A percentile compares a stretch with the other conserved stretches of the same genome.
These are phyloP conservation scores for Corymbia citriodora DNA, from an alignment of 441 rosid genomes.

Conservation along the genomic window DNA sequence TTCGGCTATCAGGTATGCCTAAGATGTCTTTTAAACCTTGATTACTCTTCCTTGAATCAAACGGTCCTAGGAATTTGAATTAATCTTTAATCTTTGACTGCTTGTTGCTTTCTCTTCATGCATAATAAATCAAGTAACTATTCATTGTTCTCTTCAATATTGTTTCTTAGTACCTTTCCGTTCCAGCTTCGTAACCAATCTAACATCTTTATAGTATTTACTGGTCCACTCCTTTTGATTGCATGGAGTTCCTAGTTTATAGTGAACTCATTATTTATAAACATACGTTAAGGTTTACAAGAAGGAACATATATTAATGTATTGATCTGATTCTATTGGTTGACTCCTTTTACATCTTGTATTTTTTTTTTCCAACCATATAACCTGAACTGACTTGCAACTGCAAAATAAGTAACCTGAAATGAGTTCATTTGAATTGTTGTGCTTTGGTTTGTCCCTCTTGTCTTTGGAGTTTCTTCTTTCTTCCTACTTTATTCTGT, in stretches of 20 bases:
- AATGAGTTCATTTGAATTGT: background rate
- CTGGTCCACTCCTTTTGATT: background rate
- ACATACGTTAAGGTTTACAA: background rate
- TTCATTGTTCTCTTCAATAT: background rate
- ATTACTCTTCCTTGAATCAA: background rate
- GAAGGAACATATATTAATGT: background rate
- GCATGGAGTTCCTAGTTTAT: background rate
- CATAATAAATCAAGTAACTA: background rate
- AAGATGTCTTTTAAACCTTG: background rate
- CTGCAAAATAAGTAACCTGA: background rate
- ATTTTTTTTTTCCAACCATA: background rate
- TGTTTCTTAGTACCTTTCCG: background rate
- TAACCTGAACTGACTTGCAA: background rate
- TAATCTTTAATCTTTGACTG: background rate
- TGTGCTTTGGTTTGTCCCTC: background rate
- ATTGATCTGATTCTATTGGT: background rate
- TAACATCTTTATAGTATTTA: background rate
- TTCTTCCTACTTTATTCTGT: background rate
- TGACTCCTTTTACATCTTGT: background rate
- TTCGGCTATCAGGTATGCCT: constrained; percentile 87
- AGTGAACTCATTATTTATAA: background rate
- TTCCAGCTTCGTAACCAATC: background rate
- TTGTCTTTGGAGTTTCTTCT: background rate
- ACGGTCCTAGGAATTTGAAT: background rate
- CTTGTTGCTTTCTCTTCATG: background rate